A percentile compares a stretch with the other conserved stretches of the same genome.
Evolutionary conservation across 176 grass and related monocot genomes (phyloP).

Genomic region (Paspalum notatum): DNA sequence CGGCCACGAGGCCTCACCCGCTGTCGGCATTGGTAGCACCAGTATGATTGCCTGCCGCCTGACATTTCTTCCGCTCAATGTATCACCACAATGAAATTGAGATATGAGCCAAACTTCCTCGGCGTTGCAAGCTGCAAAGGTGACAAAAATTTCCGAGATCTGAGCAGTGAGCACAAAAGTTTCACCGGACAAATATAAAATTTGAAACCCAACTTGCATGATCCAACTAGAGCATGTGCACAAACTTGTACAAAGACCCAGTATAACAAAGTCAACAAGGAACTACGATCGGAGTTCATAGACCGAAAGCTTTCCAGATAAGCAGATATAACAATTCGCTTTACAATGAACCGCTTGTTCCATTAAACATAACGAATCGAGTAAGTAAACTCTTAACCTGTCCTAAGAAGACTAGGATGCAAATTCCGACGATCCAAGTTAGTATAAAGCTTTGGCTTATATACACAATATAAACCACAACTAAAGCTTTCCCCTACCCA

Average conservation of each 20-base stretch:
- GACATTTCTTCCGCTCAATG: constrained; percentile 55
- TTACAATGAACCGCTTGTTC: not conserved
- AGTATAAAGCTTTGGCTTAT: not conserved
- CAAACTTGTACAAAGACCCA: not conserved
- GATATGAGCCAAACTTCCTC: not conserved
- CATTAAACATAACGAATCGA: not conserved
- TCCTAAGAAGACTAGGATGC: not conserved
- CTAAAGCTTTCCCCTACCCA: not conserved
- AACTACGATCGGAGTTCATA: not conserved
- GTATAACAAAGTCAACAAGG: not conserved
- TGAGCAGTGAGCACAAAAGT: not conserved
- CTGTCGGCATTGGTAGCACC: constrained; percentile 87
- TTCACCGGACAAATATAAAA: constrained; percentile 7
- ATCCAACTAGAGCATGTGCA: not conserved
- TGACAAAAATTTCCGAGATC: constrained; percentile 7
- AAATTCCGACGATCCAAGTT: constrained; percentile 3
- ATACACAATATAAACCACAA: not conserved
- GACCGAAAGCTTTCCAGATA: not conserved
- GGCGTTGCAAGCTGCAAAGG: constrained; percentile 35
- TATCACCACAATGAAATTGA: not conserved
- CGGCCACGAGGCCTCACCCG: constrained; percentile 61
- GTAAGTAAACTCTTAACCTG: not conserved
- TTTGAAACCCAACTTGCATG: not conserved
- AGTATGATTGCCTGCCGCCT: constrained; percentile 57
- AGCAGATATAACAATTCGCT: not conserved